Percentiles rank a stretch among this genome's conserved stretches.
phyloP scores from a whole-genome alignment of 768 basidiomycete species.

The Xerocomus spinulosus region DNA sequence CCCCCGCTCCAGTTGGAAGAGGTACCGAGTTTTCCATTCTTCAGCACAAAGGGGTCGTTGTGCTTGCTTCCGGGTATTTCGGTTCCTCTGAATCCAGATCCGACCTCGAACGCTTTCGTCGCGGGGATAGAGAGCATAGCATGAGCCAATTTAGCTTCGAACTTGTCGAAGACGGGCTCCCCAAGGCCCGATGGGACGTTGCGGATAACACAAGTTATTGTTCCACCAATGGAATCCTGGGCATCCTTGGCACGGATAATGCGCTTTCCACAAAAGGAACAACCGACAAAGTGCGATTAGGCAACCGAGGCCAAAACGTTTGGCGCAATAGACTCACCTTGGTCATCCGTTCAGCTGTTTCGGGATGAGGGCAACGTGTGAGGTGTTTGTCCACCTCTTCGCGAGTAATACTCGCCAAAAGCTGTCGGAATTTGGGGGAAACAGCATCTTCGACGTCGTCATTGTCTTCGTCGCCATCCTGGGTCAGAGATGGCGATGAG shows the following conservation, averaged over 20 bases:
- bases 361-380: conserved; percentile 87
- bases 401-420: conserved; percentile 76
- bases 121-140: conserved; percentile 99
- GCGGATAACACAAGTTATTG: conserved; percentile 93
- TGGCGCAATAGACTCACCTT: conserved; percentile 45
- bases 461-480: conserved; percentile 51
- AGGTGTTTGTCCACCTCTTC: conserved; percentile 83
- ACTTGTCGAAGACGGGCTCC: conserved; percentile 98
- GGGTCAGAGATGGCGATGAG: conserved; percentile 37
- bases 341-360: conserved; percentile 88
- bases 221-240: conserved; percentile 96
- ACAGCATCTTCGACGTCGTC: conserved; percentile 68
- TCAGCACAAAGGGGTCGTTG: conserved; percentile 81
- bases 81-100: conserved; percentile 93
- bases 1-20: conserved; percentile 95
- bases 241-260: conserved; percentile 90
- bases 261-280: conserved; percentile 49
- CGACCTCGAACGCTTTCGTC: conserved; percentile 97
- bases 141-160: conserved; percentile 92
- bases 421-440: conserved; percentile 74
- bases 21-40: conserved; percentile 76
- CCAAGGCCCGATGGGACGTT: conserved; percentile 88
- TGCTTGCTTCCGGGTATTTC: conserved; percentile 90
- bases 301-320: conserved; percentile 32
- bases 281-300: conserved; percentile 13